Conservation (phyloP, 1,284 basidiomycete genomes). For the Sporisorium reilianum region DNA sequence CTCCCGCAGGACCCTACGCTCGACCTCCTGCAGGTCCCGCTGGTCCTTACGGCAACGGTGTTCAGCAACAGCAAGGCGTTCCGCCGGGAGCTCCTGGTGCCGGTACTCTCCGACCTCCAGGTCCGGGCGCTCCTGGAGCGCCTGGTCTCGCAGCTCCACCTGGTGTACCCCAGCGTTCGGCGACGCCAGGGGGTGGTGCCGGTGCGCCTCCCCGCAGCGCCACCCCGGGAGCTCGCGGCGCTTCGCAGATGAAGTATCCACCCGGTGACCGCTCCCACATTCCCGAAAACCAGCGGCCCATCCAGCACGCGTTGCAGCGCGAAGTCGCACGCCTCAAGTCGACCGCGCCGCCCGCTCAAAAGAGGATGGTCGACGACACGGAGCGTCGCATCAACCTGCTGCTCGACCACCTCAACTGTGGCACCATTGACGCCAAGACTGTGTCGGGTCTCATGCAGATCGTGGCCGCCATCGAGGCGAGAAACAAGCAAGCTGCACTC, state of each 20-base stretch:
- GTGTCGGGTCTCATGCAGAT: constrained; percentile 66
- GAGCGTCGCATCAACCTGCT: constrained; percentile 87
- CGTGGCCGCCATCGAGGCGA: constrained; percentile 61
- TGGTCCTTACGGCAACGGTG: constrained; percentile 37
- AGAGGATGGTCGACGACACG: constrained; percentile 86
- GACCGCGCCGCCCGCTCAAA: constrained; percentile 78
- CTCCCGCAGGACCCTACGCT: constrained; percentile 45
- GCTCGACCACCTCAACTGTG: constrained; percentile 92
- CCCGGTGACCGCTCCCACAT: constrained; percentile 92
- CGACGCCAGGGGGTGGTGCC: constrained; percentile 68
- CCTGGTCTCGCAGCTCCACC: constrained; percentile 54
- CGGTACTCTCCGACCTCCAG: constrained; percentile 42
- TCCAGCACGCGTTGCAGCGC: constrained; percentile 73
- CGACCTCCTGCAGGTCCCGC: constrained; percentile 35
- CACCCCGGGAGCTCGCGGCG: constrained; percentile 52
- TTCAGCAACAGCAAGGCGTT: constrained; percentile 30
- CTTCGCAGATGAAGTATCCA: constrained; percentile 81
- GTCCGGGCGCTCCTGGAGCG: constrained; percentile 30
- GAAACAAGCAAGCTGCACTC: constrained; percentile 64
- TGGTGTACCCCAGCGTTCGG: constrained; percentile 68
- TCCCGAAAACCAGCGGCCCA: constrained; percentile 77
- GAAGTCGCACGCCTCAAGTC: constrained; percentile 54
- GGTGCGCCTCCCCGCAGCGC: constrained; percentile 60
- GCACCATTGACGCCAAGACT: constrained; percentile 74
- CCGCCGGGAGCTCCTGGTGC: constrained; percentile 28